Evolutionary conservation across 805 yeast species (phyloP).

Genomic region (Candida sanyiensis): DNA sequence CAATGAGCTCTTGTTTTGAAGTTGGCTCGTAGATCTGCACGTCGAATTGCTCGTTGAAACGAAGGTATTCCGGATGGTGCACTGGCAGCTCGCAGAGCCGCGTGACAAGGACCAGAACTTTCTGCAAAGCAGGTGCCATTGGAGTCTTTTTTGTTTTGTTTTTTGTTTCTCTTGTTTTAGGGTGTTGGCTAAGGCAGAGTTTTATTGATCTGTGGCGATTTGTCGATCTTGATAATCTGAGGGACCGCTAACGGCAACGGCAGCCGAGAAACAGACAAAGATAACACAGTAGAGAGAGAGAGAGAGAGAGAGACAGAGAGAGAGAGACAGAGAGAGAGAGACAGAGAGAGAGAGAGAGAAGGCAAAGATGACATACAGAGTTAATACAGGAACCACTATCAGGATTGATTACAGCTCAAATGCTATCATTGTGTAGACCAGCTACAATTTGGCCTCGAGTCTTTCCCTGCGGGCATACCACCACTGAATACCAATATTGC

Average conservation of each 20-base stretch:
- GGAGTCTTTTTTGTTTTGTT: no score
- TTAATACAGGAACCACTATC: no score
- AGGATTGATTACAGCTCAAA: no score
- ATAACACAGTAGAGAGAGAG: no score
- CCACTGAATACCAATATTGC: slow-evolving; percentile 52
- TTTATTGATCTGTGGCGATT: no score
- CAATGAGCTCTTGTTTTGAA: slow-evolving; percentile 35
- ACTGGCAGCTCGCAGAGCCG: slow-evolving; percentile 36
- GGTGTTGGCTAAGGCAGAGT: no score
- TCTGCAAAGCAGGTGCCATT: slow-evolving; percentile 10
- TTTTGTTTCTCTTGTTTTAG: no score
- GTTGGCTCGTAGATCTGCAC: slow-evolving; percentile 36
- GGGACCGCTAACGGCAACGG: no score
- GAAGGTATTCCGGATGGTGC: slow-evolving; percentile 39
- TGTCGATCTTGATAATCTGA: no score
- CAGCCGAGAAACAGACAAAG: not conserved
- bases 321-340: not conserved
- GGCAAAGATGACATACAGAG: no score
- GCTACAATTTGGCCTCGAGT: slow-evolving; percentile 9
- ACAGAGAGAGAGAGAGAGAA: not conserved
- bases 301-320: no score
- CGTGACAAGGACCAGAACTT: slow-evolving; percentile 29
- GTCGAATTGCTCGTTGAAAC: slow-evolving; percentile 36
- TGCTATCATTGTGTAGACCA: slow-evolving; percentile 9
- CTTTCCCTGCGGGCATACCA: slow-evolving; percentile 44